These are phyloP conservation scores for Euphrasia confusa DNA, from an alignment of 257 asterid genomes.

Conservation along the genomic window DNA sequence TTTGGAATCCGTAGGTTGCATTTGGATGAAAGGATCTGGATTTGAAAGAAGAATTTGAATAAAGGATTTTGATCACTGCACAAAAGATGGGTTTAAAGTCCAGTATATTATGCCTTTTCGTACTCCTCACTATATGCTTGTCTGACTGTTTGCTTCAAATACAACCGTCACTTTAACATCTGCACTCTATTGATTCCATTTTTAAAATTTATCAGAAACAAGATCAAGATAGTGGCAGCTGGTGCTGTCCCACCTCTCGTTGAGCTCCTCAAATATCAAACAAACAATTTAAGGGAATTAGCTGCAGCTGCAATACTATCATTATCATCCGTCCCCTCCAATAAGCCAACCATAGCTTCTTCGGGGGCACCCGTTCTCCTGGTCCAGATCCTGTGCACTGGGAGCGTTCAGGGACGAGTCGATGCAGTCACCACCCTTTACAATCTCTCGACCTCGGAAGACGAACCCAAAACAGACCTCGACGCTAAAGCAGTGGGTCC, in stretches of 20 bases:
- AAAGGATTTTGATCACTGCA: neutral
- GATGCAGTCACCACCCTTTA: slow-evolving; percentile 81
- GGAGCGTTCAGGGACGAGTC: slow-evolving; percentile 81
- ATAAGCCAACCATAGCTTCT: slow-evolving; percentile 61
- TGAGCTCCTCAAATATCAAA: slow-evolving; percentile 62
- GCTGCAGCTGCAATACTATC: slow-evolving; percentile 80
- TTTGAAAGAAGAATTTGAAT: neutral
- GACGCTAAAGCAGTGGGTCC: slow-evolving; percentile 65
- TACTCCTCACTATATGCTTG: neutral
- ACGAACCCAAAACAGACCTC: slow-evolving; percentile 48
- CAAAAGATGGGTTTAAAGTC: neutral
- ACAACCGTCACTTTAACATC: slow-evolving; percentile 20
- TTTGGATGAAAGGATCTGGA: neutral
- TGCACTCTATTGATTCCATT: slow-evolving; percentile 13
- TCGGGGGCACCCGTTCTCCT: slow-evolving; percentile 67
- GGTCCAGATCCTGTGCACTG: slow-evolving; percentile 68
- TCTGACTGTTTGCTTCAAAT: slow-evolving; percentile 12
- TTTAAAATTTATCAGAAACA: slow-evolving; percentile 45
- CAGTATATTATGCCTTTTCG: slow-evolving; percentile 4
- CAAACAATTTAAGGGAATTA: slow-evolving; percentile 61
- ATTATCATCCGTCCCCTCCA: slow-evolving; percentile 63
- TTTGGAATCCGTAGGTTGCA: no score
- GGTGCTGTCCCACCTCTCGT: slow-evolving; percentile 79
- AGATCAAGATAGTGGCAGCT: slow-evolving; percentile 60
- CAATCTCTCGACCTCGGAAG: slow-evolving; percentile 61